Base-by-base conservation (phyloP, 257 asterid genomes). In the Capsicum rhomboideum region DNA sequence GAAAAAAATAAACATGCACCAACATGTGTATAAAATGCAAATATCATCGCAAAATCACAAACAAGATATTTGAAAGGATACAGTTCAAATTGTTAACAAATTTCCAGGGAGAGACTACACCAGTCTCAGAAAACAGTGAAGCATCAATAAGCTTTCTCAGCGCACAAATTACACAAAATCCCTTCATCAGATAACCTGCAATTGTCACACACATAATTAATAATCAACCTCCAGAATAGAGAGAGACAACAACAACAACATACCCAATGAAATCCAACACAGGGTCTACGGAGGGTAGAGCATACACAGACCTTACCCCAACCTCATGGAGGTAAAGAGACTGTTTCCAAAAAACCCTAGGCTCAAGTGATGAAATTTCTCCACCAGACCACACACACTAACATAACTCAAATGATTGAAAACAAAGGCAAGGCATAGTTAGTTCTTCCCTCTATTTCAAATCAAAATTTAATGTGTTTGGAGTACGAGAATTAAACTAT, bases 1-100 rank as follows among this genome's bases (percentile, higher is more conserved):
- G 18, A 6, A 75, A 50, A 12, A 23, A 53, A 13, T 28, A 26
- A 78, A 8, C 37, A 52, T 16, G 2, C 21, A 78, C 16, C 20
- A 16, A 44, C 40, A 0, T 49, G 37, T 4, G 40, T 59, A 16
- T 80, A 12, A 59, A 80, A 80, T 59, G 74, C 21, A 8, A 80
- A 71, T 17, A 68, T 12, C n/a, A n/a, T 8, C 44, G 44, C 81
- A 49, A 49, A 49, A 75, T 49, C 81, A 75, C 44, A 83, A 52
- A 40, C 4, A 50, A 78, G 69, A 82, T 26, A 31, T 82, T 34
- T 50, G 40, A 79, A 28, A 92, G 98, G 98, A 96, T 94, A 94
- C 99, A 91, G 82, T 87, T 91, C 91, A 96, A 87, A 84, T 91
- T 96, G 90, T 90, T 80, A 10, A 90, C 92, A 66, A 96, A 84